phyloP scores from a whole-genome alignment of 1,284 basidiomycete genomes.

The Ustilago cynodontis region DNA sequence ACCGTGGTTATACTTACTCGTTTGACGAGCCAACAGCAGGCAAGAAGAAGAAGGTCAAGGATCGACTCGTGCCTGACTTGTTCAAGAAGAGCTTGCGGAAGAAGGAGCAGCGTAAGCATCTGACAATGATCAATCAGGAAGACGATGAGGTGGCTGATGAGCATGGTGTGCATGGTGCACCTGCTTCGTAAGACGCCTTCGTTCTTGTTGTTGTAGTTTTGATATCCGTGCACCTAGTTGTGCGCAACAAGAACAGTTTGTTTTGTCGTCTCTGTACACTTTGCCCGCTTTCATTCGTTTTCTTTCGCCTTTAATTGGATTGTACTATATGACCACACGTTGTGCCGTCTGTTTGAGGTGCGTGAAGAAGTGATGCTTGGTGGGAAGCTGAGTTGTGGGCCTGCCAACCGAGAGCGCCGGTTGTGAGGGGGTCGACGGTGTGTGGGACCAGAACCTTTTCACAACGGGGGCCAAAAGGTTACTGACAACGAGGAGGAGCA shows the following conservation, averaged over 20 bases:
- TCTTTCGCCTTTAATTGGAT: slow-evolving; percentile 9
- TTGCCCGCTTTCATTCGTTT: not conserved
- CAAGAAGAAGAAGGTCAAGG: slow-evolving; percentile 50
- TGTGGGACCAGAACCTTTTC: not conserved
- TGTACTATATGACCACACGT: not conserved
- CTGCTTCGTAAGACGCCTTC: slow-evolving; percentile 3
- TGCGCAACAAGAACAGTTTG: not conserved
- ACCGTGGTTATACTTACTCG: slow-evolving; percentile 68
- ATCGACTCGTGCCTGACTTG: slow-evolving; percentile 36
- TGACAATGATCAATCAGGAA: slow-evolving; percentile 53
- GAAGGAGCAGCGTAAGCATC: slow-evolving; percentile 33
- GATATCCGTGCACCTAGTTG: not conserved
- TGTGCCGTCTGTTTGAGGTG: not conserved
- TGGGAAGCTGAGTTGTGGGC: not conserved
- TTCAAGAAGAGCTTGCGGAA: slow-evolving; percentile 42
- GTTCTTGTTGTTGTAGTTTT: not conserved
- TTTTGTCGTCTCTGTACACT: not conserved
- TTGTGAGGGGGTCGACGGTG: not conserved
- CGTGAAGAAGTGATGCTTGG: not conserved
- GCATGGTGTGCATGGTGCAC: not conserved
- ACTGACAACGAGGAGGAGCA: not conserved
- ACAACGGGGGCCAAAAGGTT: not conserved
- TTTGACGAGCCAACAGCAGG: slow-evolving; percentile 57
- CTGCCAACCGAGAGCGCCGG: not conserved
- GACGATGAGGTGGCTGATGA: slow-evolving; percentile 33